Percentiles rank a stretch among this genome's conserved stretches.
phyloP scores from a whole-genome alignment of 1,284 basidiomycete species.

The Ustilago shanxiensis region DNA sequence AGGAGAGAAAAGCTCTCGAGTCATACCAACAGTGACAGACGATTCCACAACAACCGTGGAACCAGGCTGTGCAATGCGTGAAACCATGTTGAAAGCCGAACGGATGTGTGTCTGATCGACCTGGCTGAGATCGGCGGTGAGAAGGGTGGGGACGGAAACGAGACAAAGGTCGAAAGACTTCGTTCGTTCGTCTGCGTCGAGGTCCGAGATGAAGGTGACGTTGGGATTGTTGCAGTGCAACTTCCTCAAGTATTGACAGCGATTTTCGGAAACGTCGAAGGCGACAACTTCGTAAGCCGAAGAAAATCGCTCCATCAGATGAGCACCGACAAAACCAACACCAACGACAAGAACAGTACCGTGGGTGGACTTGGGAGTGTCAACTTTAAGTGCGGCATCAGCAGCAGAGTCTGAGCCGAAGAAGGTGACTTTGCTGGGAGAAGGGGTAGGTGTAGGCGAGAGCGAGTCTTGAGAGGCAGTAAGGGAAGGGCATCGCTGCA shows the following conservation, averaged over 20 bases:
- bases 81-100: conserved; percentile 34
- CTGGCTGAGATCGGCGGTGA: conserved; percentile 23
- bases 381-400: conserved; percentile 4
- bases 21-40: conserved; percentile 40
- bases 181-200: conserved; percentile 22
- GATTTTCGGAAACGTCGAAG: conserved; percentile 35
- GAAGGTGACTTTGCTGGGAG: conserved; percentile 23
- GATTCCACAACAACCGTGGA: conserved; percentile 47
- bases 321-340: conserved; percentile 41
- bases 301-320: conserved; percentile 43
- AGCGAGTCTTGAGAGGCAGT: conserved; percentile 35
- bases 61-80: conserved; percentile 22
- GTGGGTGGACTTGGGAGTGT: conserved; percentile 16
- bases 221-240: conserved; percentile 32
- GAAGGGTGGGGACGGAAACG: conserved; percentile 41
- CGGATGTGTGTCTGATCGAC: conserved; percentile 35
- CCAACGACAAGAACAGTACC: conserved; percentile 37
- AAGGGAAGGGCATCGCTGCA: conserved; percentile 38
- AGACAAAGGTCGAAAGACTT: conserved; percentile 40
- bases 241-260: conserved; percentile 31
- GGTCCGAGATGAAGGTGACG: conserved; percentile 39
- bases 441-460: conserved; percentile 25
- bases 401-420: conserved; percentile 4
- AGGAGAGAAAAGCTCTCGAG: conserved; percentile 34
- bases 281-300: conserved; percentile 37